Base-by-base conservation (phyloP, 371 early-diverging fungal genomes). In the Rhizomucor pusillus region DNA sequence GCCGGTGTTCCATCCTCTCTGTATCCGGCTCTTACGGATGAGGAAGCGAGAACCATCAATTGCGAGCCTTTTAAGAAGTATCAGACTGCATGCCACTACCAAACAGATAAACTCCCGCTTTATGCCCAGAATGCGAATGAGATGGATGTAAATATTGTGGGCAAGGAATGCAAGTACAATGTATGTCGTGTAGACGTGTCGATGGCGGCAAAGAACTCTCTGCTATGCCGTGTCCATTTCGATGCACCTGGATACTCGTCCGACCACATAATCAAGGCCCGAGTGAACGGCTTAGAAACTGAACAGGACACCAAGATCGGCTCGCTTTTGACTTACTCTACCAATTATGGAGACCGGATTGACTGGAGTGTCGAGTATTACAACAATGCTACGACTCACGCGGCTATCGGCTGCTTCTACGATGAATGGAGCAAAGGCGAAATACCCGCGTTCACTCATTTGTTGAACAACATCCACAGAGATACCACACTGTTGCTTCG, bases 371-470 rank as follows among this genome's bases (percentile, higher is more conserved):
- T 77, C 7, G 67, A 70, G 24, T 69, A 68, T 47, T n/a, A 36
- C 11, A 16, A 36, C 11, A 56, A 59, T 29, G 43, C 52, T 13
- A 24, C 35, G 19, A 22, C 36, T n/a, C 40, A 13, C 9, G 54
- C 55, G 2, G 12, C 24, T 2, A 25, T 43, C 12, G 22, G 65
- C 18, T 84, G 84, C 23, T 55, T 62, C 44, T 75, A 75, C 50
- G 75, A 75, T 55, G 75, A 75, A 54, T 75, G 75, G 75, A 66
- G 56, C 13, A 20, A 69, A 1, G 47, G 48, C 2, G 63, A 75
- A 34, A 40, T 75, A 16, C 75, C 75, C 14, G 75, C 75, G 9
- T 75, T 71, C 34, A 41, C 35, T 3, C 39, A 45, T 23, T 25
- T 61, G 1, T 62, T 56, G 4, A 56, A 70, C 22, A 41, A 53